Base-by-base conservation (phyloP, 371 early-diverging fungal species). In the Mucor racemosus region DNA sequence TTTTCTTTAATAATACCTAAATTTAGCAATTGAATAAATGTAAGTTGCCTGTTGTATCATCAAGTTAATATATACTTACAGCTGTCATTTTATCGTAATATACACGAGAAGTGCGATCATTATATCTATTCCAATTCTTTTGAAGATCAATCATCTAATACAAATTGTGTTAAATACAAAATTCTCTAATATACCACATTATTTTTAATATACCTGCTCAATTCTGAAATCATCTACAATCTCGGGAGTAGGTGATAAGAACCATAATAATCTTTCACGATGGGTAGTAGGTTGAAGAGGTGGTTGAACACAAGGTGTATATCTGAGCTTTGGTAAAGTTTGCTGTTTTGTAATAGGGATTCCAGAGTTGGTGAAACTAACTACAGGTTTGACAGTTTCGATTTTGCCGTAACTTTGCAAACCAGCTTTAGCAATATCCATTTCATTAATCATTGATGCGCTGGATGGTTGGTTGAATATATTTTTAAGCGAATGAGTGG, bases 1-100 rank as follows among this genome's bases (percentile, higher is more conserved):
- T 94, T 89, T 67, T 92, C 71, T 65, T 94, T 89, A 26, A 93
- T 83, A 10, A 86, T 86, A 53, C 89, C 84, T 58, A 92, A 82
- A 44, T 90, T 77, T 62, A 84, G 89, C 21, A 84, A 19, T 54
- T 11, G 3, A 15, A 7, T 26, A 3, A 3, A 21, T 50, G 15
- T 64, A 11, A n/a, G 14, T 7, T 34, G 4, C 14, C 17, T 17
- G n/a, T 17, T 44, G 15, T 58, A 44, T 14, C 26, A 38, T 13
- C n/a, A 33, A 14, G 6, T 46, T 36, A 36, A 36, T 5, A 21
- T 7, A n/a, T 7, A 55, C 54, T 61, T 65, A 67, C 68, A 14
- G 31, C 15, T 36, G 48, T 56, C 42, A 72, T 21, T 40, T 59
- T 67, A 14, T 72, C 67, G 50, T 72, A 64, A 19, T 64, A 53